Percentiles rank a stretch among this genome's conserved stretches.
Conservation (phyloP, 2,329 filamentous ascomycete genomes). For the Exophiala bonariae region DNA sequence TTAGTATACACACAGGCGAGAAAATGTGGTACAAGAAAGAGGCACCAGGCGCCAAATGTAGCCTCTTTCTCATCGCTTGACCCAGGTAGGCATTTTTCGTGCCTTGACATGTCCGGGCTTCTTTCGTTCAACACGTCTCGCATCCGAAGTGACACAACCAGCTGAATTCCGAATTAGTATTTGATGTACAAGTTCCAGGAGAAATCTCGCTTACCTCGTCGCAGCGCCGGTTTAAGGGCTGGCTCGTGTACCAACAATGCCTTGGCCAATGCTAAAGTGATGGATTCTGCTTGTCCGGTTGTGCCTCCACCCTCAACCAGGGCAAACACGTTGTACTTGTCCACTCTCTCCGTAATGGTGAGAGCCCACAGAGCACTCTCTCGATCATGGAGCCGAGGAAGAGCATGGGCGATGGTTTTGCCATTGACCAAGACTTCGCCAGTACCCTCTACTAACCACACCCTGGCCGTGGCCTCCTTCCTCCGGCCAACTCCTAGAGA, state of each 20-base stretch:
- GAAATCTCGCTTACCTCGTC: constrained; percentile 70
- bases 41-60: constrained; percentile 13
- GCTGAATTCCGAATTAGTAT: constrained; percentile 55
- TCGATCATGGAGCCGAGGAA: constrained; percentile 86
- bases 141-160: constrained; percentile 87
- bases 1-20: constrained; percentile 28
- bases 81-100: constrained; percentile 97
- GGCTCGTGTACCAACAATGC: constrained; percentile 90
- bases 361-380: constrained; percentile 93
- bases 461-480: constrained; percentile 83
- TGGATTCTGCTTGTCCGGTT: constrained; percentile 92
- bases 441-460: constrained; percentile 87
- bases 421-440: constrained; percentile 90
- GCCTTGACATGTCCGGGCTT: constrained; percentile 96
- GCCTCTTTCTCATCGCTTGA: constrained; percentile 65
- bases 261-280: constrained; percentile 86
- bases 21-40: constrained; percentile 30
- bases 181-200: constrained; percentile 5
- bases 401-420: constrained; percentile 76
- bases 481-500: constrained; percentile 79
- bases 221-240: constrained; percentile 79
- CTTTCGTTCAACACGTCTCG: constrained; percentile 93
- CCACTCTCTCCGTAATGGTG: constrained; percentile 75
- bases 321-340: constrained; percentile 97
- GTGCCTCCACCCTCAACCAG: constrained; percentile 81